These are phyloP conservation scores for Aspergillaceae sp. DNA, from an alignment of 2,329 filamentous ascomycete species.

Conservation along the genomic window DNA sequence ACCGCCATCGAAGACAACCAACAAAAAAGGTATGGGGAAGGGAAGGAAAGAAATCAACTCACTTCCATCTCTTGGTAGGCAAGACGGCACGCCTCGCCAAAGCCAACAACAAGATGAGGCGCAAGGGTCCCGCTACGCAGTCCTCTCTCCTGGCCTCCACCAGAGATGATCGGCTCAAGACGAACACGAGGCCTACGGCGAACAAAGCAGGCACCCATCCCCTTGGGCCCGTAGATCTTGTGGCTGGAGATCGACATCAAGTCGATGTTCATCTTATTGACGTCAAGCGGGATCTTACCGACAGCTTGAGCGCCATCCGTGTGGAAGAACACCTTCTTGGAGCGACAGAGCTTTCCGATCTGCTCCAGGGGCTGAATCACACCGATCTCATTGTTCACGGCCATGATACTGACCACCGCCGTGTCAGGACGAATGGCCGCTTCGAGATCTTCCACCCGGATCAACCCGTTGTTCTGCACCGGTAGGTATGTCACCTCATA, in stretches of 20 bases:
- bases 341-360: conserved; percentile 84
- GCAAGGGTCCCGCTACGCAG: conserved; percentile 89
- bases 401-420: conserved; percentile 90
- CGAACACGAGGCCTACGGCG: conserved; percentile 86
- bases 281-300: conserved; percentile 94
- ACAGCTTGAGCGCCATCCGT: conserved; percentile 94
- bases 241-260: conserved; percentile 98
- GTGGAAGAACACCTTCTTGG: conserved; percentile 95
- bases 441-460: conserved; percentile 75
- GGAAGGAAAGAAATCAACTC: conserved; percentile 38
- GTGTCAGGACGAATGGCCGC: conserved; percentile 87
- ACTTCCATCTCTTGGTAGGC: conserved; percentile 85
- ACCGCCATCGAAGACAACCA: conserved; percentile 30
- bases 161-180: conserved; percentile 90
- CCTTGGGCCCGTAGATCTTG: conserved; percentile 98
- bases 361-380: conserved; percentile 94
- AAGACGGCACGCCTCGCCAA: conserved; percentile 91
- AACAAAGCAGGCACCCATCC: conserved; percentile 92
- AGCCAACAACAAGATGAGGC: conserved; percentile 78
- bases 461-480: conserved; percentile 75
- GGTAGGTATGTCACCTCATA: conserved; percentile 96
- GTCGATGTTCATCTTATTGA: conserved; percentile 97
- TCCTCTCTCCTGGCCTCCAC: conserved; percentile 92
- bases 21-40: conserved; percentile 3
- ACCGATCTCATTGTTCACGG: conserved; percentile 98